Base-by-base conservation (phyloP, 129 eudicot genomes). In the Pseudognaphalium luteoalbum region DNA sequence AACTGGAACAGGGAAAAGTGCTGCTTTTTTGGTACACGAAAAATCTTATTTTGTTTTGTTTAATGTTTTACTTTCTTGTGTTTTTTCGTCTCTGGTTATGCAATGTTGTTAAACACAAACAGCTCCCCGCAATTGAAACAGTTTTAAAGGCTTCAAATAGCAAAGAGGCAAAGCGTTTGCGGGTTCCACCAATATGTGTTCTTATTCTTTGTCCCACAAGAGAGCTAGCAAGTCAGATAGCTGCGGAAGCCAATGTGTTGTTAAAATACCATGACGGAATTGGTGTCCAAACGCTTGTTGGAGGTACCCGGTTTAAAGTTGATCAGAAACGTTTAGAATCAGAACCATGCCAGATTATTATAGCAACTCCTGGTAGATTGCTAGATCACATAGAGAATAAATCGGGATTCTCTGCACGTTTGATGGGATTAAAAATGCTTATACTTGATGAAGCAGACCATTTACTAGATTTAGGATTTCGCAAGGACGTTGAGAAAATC, bases 101-200 rank as follows among this genome's bases (percentile, higher is more conserved):
- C 71, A 52, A 66, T 87, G 51, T 63, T 87, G 82, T 82, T 93
- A 86, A 91, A 90, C 87, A 82, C 67, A 86, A 91, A 85, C 97
- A 94, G 99, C 92, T 94, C 80, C 97, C 99, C 50, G 96, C 97
- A 75, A 91, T 94, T 89, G 99, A 94, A 91, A 85, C 97, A 94
- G 99, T 94, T 84, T 66, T 94, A 64, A 94, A 89, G 84, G 89
- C 93, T 62, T 83, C 88, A 52, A 50, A 28, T 68, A 77, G 61
- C 51, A 76, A 77, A 30, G 63, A 28, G 25, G 69, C 37, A 69
- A 85, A 81, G 63, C 72, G 67, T 11, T 62, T 62, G 35, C 80
- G 96, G 73, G 74, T 87, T 28, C 85, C 96, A 10, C 97, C 93
- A 17, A 80, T 89, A 70, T 81, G 82, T 80, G 97, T 85, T 79